These are phyloP conservation scores for Pyrenochaeta sp. DNA, from an alignment of 2,329 filamentous ascomycete species.

Conservation along the genomic window DNA sequence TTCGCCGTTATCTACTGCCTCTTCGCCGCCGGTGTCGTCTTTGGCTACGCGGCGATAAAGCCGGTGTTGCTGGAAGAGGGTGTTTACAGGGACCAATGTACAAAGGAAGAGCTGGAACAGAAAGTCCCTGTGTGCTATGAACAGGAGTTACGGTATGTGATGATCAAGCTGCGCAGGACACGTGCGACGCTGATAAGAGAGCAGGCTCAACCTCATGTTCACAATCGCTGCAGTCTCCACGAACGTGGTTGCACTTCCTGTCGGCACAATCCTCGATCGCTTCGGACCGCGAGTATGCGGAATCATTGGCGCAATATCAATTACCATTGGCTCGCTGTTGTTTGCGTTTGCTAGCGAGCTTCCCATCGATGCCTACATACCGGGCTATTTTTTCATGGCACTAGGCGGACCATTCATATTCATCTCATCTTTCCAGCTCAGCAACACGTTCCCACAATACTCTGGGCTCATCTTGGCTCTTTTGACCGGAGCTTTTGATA, in stretches of 20 bases:
- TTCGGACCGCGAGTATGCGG: slow-evolving; percentile 82
- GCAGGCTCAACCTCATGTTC: slow-evolving; percentile 89
- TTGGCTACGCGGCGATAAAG: slow-evolving; percentile 53
- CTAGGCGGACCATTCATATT: slow-evolving; percentile 61
- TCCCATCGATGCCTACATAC: slow-evolving; percentile 73
- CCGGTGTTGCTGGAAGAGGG: slow-evolving; percentile 49
- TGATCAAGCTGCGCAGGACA: slow-evolving; percentile 71
- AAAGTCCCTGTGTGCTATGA: slow-evolving; percentile 48
- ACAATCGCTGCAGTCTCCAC: slow-evolving; percentile 87
- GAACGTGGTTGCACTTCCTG: slow-evolving; percentile 84
- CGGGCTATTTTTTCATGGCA: slow-evolving; percentile 60
- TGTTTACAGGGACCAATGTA: slow-evolving; percentile 49
- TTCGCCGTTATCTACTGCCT: slow-evolving; percentile 77
- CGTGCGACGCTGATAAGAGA: slow-evolving; percentile 38
- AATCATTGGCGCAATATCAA: slow-evolving; percentile 72
- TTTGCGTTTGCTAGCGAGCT: slow-evolving; percentile 73
- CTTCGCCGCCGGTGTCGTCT: slow-evolving; percentile 69
- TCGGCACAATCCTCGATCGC: slow-evolving; percentile 84
- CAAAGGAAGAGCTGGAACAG: slow-evolving; percentile 45
- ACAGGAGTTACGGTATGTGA: slow-evolving; percentile 47
- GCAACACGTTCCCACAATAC: slow-evolving; percentile 60
- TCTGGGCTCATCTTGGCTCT: slow-evolving; percentile 60
- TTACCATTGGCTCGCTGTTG: slow-evolving; percentile 74
- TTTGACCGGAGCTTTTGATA: slow-evolving; percentile 62
- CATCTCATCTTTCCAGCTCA: slow-evolving; percentile 61